Conservation (phyloP, 768 basidiomycete genomes). For the Podaxis carcinomalis region DNA sequence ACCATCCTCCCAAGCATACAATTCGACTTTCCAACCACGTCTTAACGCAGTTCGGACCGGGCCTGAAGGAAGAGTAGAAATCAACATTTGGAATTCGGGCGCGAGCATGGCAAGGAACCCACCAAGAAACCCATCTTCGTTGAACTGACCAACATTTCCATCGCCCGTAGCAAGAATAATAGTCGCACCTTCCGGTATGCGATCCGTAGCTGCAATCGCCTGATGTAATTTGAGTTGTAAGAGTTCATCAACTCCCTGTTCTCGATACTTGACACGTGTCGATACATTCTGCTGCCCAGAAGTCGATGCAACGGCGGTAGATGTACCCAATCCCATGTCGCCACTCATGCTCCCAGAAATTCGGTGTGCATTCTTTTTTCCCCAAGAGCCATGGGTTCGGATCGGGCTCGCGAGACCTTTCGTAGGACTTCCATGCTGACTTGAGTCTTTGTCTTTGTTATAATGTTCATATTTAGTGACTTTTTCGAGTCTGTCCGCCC, state of each 20-base stretch:
- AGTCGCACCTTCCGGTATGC: conserved; percentile 62
- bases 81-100: not conserved
- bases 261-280: conserved; percentile 60
- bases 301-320: conserved; percentile 12
- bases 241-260: conserved; percentile 95
- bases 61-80: conserved; percentile 25
- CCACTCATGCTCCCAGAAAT: conserved; percentile 23
- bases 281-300: conserved; percentile 17
- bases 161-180: conserved; percentile 94
- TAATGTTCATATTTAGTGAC: not conserved
- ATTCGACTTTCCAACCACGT: conserved; percentile 91
- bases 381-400: not conserved
- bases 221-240: conserved; percentile 91
- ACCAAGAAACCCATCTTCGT: conserved; percentile 86
- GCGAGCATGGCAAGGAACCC: conserved; percentile 2
- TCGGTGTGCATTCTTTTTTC: conserved; percentile 17
- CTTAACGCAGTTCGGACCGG: conserved; percentile 82
- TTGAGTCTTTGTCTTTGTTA: conserved; percentile 18
- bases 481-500: conserved; percentile 10
- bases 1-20: conserved; percentile 89
- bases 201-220: conserved; percentile 68
- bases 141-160: conserved; percentile 89
- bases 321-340: conserved; percentile 22
- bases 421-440: conserved; percentile 12
- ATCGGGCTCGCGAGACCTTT: conserved; percentile 1